Base-by-base conservation (phyloP, 2,329 filamentous ascomycete genomes). In the Leptoxyphium fumago region DNA sequence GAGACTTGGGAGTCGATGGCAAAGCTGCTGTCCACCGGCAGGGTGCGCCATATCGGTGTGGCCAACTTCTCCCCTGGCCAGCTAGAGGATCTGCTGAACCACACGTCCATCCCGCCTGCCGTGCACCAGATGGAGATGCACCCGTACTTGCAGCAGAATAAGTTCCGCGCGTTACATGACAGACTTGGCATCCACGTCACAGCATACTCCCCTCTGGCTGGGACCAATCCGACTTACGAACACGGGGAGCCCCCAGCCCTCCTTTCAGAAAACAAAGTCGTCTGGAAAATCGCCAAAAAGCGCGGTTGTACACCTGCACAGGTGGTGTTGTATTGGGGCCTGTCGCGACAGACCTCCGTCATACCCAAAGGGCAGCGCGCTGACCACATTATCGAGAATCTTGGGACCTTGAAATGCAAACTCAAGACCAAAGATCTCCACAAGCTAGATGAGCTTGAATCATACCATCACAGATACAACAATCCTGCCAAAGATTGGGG, bases 71-170 rank as follows among this genome's bases (percentile, higher is more conserved):
- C 66, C 43, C 69, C 71, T n/a, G 54, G 57, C 10, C 66, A 71
- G 32, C 59, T 75, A 11, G 61, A 72, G 49, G 55, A 64, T 44
- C 63, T 75, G 45, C 52, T 69, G 49, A 69, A 71, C 57, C 75
- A 77, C 5, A 78, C 78, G 42, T 73, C 71, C 52, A 60, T 82
- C 47, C 58, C 67, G 2, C 84, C 84, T 1, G 78, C 75, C 6
- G 73, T 83, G 48, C 88, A 89, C 66, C 84, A 91, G 69, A 82
- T 89, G 56, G 84, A 89, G 66, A 79, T 75, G 56, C 82, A 91
- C 62, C 82, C 84, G 0, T 84, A 85, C 39, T 62, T 77, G 11
- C 74, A 70, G 30, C 74, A 77, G 52, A 60, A 66, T 45, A 67
- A 72, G 43, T 70, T 71, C 50, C 58, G 74, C 26, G 62, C 70